Conservation (phyloP, 257 asterid genomes). For the Anisodus acutangulus region DNA sequence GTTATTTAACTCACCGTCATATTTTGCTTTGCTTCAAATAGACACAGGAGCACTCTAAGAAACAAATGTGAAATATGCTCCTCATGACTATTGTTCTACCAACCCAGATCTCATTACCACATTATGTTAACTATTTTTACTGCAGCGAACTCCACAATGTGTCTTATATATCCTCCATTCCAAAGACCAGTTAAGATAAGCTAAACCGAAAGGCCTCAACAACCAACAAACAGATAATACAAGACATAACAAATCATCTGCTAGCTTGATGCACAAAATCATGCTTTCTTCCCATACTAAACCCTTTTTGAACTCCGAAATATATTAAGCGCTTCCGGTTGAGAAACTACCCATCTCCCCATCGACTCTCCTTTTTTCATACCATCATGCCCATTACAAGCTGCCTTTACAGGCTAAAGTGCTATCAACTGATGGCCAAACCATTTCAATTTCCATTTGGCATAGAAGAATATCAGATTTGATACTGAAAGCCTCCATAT, state of each 20-base stretch:
- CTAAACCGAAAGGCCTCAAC: not conserved
- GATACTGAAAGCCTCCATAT: constrained; percentile 7
- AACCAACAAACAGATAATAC: not conserved
- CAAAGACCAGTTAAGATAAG: not conserved
- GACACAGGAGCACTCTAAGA: not conserved
- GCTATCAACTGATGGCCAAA: not conserved
- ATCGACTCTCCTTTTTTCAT: not conserved
- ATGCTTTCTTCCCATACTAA: constrained; percentile 10
- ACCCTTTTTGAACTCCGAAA: not conserved
- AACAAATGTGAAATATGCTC: constrained; percentile 12
- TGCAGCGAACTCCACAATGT: not conserved
- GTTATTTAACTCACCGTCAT: not conserved
- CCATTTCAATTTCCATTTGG: not conserved
- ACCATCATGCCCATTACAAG: not conserved
- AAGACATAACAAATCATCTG: not conserved
- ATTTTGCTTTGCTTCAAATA: not conserved
- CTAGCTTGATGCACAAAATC: constrained; percentile 15
- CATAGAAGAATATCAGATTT: not conserved
- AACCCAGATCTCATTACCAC: not conserved
- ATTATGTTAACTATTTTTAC: not conserved
- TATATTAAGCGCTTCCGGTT: not conserved
- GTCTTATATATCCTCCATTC: not conserved
- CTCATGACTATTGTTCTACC: constrained; percentile 18
- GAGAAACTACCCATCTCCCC: constrained; percentile 17
- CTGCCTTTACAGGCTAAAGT: not conserved